Evolutionary conservation across 345 rosid species (phyloP).

Genomic region (Toxicodendron radicans): DNA sequence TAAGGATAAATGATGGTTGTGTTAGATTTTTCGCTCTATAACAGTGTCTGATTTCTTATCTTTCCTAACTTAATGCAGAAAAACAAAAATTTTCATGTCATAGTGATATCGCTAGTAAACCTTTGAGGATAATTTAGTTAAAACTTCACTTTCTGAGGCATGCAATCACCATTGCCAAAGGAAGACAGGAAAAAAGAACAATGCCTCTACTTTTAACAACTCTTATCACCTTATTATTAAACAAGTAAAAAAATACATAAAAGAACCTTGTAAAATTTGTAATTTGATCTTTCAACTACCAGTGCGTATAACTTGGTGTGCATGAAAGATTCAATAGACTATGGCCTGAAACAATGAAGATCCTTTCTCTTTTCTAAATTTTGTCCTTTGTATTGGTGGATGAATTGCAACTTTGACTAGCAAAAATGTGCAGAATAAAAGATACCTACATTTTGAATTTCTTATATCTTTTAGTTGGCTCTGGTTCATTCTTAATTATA

Average conservation of each 20-base stretch:
- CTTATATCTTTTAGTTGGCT: background rate
- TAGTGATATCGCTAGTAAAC: background rate
- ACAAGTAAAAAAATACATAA: background rate
- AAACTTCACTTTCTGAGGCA: background rate
- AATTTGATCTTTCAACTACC: too few relatives aligned
- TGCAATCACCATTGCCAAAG: background rate
- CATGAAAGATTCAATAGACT: background rate
- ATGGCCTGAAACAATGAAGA: background rate
- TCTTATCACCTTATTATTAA: background rate
- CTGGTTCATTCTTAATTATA: slow-evolving; percentile 19
- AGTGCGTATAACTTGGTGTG: background rate
- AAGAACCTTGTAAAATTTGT: background rate
- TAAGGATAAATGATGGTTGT: background rate
- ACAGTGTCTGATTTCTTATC: too few relatives aligned
- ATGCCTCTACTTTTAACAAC: background rate
- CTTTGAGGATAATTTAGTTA: slow-evolving; percentile 5
- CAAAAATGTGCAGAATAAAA: background rate
- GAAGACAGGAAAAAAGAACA: background rate
- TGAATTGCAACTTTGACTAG: background rate
- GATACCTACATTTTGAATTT: background rate
- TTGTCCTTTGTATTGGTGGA: background rate
- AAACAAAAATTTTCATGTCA: background rate
- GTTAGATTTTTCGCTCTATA: background rate
- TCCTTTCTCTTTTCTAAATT: slow-evolving; percentile 1
- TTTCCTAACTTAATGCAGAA: background rate